Conservation (phyloP, 2,329 filamentous ascomycete species). For the Colletotrichum echinochloae region DNA sequence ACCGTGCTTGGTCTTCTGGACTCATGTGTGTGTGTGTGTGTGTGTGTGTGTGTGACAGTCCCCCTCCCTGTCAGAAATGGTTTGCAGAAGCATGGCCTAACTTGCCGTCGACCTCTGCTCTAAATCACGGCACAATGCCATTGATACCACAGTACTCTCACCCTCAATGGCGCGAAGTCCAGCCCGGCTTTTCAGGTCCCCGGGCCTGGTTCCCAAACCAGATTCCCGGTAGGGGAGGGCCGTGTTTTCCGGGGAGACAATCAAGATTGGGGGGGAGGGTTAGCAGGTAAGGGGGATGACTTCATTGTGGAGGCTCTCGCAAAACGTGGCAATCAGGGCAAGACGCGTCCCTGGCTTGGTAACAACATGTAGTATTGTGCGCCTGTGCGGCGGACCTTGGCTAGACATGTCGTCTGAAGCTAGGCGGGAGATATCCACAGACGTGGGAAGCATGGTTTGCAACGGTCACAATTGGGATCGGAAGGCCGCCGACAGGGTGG, state of each 20-base stretch:
- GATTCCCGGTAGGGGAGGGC: background rate
- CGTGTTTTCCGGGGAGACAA: conserved; percentile 11
- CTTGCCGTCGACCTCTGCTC: background rate
- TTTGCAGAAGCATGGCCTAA: background rate
- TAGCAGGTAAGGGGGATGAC: conserved; percentile 33
- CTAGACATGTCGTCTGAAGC: background rate
- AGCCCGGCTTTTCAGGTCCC: background rate
- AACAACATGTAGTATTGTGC: background rate
- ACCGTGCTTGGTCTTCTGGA: background rate
- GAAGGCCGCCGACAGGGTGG: background rate
- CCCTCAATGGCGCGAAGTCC: background rate
- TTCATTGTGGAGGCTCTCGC: conserved; percentile 36
- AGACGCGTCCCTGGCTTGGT: too few species aligned
- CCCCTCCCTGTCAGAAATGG: too few species aligned
- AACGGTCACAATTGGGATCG: background rate
- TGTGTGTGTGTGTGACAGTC: too few species aligned
- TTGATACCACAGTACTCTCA: too few species aligned
- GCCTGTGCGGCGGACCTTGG: background rate
- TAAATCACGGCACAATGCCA: background rate
- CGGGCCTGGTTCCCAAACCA: background rate
- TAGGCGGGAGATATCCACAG: conserved; percentile 3
- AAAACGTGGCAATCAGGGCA: conserved; percentile 26
- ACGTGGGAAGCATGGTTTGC: conserved; percentile 3
- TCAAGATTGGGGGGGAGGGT: conserved; percentile 1
- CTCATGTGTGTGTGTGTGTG: background rate